Base-by-base conservation (phyloP, 2,329 filamentous ascomycete species). In the Fusarium torreyae region DNA sequence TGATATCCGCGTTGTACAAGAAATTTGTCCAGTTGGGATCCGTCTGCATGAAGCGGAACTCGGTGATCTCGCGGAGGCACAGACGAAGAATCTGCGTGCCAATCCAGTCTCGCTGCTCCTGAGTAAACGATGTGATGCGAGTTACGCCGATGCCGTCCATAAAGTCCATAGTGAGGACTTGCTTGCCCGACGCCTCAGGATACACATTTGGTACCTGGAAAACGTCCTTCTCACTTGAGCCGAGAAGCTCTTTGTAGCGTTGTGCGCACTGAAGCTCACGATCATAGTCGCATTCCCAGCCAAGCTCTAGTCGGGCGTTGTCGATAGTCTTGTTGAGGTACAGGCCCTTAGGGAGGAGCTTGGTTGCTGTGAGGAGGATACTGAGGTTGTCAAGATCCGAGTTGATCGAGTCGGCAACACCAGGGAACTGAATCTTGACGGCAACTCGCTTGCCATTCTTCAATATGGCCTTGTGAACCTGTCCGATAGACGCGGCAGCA, bases 21-120 rank as follows among this genome's bases (percentile, higher is more conserved):
- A 99, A 99, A 81, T 99, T 99, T 34, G 95, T 98, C 96, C 96
- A 99, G 84, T 99, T 99, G 40, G 96, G 96, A 77, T 99, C 96
- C 7, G 96, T 99, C 82, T 99, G 96, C 96, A 99, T 99, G 83
- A 97, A 98, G 64, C 87, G 90, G 87, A 98, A 98, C 80, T 97
- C 94, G 69, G 91, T 91, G 73, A 98, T 95, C 81, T 98, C 96
- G 61, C 94, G 91, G 39, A 98, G 87, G 77, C 94, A 98, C 13
- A 99, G 89, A 6, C 94, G 92, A 53, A 98, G 87, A 70, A 98
- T 93, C 75, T 98, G 93, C 1, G 94, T 96, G 54, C 96, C 96
- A 75, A 99, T 97, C 93, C 94, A 98, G 82, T 99, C 94, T 63
- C 91, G 90, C 79, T 98, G 94, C 51, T 89, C 85, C 77, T 98